Evolutionary conservation across 129 eudicot genomes (phyloP).

Genomic region (Escallonia herrerae): DNA sequence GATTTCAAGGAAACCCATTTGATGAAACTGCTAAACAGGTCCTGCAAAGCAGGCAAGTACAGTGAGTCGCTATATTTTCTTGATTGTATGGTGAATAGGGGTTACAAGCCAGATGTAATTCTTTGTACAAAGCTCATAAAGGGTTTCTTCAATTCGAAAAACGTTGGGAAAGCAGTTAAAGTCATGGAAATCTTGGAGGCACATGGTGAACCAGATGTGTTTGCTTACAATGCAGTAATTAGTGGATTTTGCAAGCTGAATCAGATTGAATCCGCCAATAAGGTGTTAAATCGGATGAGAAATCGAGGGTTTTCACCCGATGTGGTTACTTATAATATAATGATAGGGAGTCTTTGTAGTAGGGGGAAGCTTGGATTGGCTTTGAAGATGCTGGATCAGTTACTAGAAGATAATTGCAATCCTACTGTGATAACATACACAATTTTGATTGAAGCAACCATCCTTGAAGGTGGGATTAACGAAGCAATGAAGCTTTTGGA

Average conservation of each 20-base stretch:
- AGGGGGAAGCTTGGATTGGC: constrained; percentile 56
- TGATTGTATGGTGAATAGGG: constrained; percentile 54
- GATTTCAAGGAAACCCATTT: constrained; percentile 53
- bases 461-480: constrained; percentile 42
- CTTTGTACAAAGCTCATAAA: constrained; percentile 71
- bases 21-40: constrained; percentile 42
- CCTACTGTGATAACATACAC: constrained; percentile 65
- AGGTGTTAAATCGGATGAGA: constrained; percentile 50
- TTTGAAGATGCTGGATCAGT: constrained; percentile 47
- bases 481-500: constrained; percentile 71
- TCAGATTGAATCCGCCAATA: constrained; percentile 50
- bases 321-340: constrained; percentile 59
- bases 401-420: constrained; percentile 41
- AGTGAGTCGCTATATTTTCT: constrained; percentile 62
- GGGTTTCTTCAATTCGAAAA: constrained; percentile 42
- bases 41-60: constrained; percentile 55
- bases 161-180: constrained; percentile 46
- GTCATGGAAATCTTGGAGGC: constrained; percentile 58
- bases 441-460: constrained; percentile 62
- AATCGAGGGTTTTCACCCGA: constrained; percentile 56
- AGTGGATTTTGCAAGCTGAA: constrained; percentile 67
- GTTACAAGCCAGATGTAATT: constrained; percentile 60
- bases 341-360: constrained; percentile 64
- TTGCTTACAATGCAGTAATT: constrained; percentile 67
- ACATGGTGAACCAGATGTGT: constrained; percentile 56